These are phyloP conservation scores for Penicillium fuscoglaucum DNA, from an alignment of 2,329 filamentous ascomycete species.

Conservation along the genomic window DNA sequence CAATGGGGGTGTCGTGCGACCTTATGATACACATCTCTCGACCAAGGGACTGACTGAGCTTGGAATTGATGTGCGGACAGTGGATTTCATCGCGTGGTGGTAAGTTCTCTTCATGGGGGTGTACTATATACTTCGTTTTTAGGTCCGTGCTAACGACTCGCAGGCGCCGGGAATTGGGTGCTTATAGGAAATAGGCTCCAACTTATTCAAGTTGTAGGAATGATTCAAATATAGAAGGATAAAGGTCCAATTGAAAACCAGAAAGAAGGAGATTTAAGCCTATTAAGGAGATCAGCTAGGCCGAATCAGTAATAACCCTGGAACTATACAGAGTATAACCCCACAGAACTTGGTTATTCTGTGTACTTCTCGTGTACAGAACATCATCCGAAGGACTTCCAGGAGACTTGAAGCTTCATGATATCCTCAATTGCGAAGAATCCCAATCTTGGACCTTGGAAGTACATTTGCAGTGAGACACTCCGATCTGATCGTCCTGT, in stretches of 20 bases:
- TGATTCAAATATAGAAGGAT: slow-evolving; percentile 4
- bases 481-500: slow-evolving; percentile 4
- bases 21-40: slow-evolving; percentile 85
- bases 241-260: neutral
- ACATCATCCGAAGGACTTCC: neutral
- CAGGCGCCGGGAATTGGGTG: slow-evolving; percentile 36
- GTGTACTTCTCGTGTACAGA: neutral
- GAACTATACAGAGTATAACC: no score
- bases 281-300: neutral
- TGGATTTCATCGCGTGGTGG: slow-evolving; percentile 83
- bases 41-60: slow-evolving; percentile 71
- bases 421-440: neutral
- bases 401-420: neutral
- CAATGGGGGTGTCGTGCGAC: slow-evolving; percentile 70
- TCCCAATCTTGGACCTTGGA: neutral
- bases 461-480: neutral
- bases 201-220: neutral
- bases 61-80: slow-evolving; percentile 71
- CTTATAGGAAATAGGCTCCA: slow-evolving; percentile 19
- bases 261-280: neutral
- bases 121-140: neutral
- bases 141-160: slow-evolving; percentile 11
- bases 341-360: neutral
- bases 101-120: slow-evolving; percentile 29
- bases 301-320: neutral